A percentile compares a stretch with the other conserved stretches of the same genome.
phyloP scores from a whole-genome alignment of 2,329 filamentous ascomycete species.

The Furcasterigmium furcatum region DNA sequence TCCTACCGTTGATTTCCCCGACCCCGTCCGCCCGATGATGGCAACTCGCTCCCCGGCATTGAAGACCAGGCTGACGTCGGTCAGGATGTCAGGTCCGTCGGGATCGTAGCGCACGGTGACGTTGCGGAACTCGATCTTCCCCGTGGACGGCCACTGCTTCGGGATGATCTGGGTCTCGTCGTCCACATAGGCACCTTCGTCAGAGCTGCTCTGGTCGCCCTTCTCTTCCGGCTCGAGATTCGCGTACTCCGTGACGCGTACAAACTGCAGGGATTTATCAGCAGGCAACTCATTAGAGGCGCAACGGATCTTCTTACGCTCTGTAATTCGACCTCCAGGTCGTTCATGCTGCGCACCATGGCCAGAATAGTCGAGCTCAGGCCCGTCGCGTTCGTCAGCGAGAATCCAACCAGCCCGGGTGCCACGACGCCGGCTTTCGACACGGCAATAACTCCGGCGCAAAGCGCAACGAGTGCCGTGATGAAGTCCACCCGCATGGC shows the following conservation, averaged over 20 bases:
- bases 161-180: constrained; percentile 33
- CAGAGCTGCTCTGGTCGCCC: constrained; percentile 32
- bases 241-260: constrained; percentile 46
- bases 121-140: constrained; percentile 48
- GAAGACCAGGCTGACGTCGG: constrained; percentile 46
- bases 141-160: constrained; percentile 39
- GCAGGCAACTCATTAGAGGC: not conserved
- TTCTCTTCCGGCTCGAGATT: constrained; percentile 41
- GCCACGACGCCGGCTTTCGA: constrained; percentile 41
- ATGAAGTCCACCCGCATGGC: constrained; percentile 51
- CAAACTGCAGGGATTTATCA: constrained; percentile 29
- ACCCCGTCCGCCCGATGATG: constrained; percentile 76
- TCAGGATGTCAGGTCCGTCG: constrained; percentile 44
- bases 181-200: constrained; percentile 36
- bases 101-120: constrained; percentile 46
- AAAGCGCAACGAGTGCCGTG: constrained; percentile 47
- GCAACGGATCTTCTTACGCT: constrained; percentile 34
- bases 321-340: constrained; percentile 55
- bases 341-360: constrained; percentile 51
- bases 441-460: constrained; percentile 50
- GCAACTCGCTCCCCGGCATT: constrained; percentile 72
- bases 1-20: constrained; percentile 76
- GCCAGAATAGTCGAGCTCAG: constrained; percentile 48
- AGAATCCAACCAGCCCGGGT: constrained; percentile 54
- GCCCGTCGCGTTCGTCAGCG: constrained; percentile 52